phyloP scores from a whole-genome alignment of 192 early-diverging fungal genomes.

The Tieghemiomyces parasiticus region DNA sequence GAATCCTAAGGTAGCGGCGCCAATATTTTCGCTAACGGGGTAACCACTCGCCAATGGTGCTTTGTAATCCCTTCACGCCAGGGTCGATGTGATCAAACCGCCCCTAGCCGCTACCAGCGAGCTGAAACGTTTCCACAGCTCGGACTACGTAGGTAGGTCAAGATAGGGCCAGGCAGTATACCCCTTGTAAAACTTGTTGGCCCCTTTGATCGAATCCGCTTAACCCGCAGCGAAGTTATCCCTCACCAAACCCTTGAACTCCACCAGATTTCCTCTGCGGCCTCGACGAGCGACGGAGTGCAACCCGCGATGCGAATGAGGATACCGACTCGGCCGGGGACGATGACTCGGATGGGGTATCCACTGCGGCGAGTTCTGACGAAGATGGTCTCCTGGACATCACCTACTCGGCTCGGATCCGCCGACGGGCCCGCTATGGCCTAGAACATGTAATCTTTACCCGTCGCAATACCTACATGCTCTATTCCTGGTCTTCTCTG shows the following conservation, averaged over 20 bases:
- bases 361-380: too few relatives aligned
- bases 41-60: too few relatives aligned
- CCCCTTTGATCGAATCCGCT: background rate
- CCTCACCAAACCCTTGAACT: background rate
- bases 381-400: too few relatives aligned
- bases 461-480: too few relatives aligned
- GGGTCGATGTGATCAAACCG: slow-evolving; percentile 16
- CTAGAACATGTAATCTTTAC: too few relatives aligned
- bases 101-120: slow-evolving; percentile 12
- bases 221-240: background rate
- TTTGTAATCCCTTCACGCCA: too few relatives aligned
- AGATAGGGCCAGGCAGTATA: background rate
- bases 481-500: too few relatives aligned
- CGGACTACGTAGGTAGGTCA: slow-evolving; percentile 16
- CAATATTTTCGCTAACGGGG: too few relatives aligned
- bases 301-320: background rate
- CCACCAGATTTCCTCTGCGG: background rate
- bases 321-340: background rate
- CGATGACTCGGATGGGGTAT: too few relatives aligned
- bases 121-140: slow-evolving; percentile 20
- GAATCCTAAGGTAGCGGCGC: too few relatives aligned
- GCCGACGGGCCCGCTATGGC: slow-evolving; percentile 14
- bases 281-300: slow-evolving; percentile 3
- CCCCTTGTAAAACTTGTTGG: background rate
- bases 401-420: too few relatives aligned